Percentiles rank a stretch among this genome's conserved stretches.
phyloP scores from a whole-genome alignment of 1,139 yeast species.

The Zygosaccharomyces sapae region DNA sequence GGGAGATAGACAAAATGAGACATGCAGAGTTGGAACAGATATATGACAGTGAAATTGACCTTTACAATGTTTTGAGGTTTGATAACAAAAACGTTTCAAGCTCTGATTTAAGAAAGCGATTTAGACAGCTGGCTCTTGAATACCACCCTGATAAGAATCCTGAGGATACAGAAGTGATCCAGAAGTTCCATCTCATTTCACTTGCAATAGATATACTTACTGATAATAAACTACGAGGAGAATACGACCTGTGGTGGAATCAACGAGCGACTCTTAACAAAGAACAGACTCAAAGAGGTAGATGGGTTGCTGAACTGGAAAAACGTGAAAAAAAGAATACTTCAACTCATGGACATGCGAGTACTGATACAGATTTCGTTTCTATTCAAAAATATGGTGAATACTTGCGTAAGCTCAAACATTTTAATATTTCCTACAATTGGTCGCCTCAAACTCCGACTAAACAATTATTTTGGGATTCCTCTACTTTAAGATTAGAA shows the following conservation, averaged over 20 bases:
- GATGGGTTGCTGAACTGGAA: background rate
- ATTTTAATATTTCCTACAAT: slow-evolving; percentile 25
- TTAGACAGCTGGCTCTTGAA: slow-evolving; percentile 73
- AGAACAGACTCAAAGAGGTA: background rate
- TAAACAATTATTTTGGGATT: slow-evolving; percentile 13
- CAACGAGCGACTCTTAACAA: background rate
- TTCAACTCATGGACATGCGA: background rate
- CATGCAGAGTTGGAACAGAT: slow-evolving; percentile 7
- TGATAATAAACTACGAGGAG: slow-evolving; percentile 50
- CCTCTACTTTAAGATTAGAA: slow-evolving; percentile 20
- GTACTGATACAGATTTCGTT: slow-evolving; percentile 5
- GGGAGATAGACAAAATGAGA: too few relatives aligned
- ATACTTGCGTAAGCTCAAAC: slow-evolving; percentile 26
- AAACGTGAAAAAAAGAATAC: background rate
- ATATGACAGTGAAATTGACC: slow-evolving; percentile 13
- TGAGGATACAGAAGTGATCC: slow-evolving; percentile 59
- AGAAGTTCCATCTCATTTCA: slow-evolving; percentile 54
- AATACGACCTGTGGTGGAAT: slow-evolving; percentile 44
- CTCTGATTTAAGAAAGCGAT: slow-evolving; percentile 71
- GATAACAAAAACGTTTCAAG: slow-evolving; percentile 7
- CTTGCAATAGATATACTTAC: slow-evolving; percentile 59
- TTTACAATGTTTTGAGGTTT: slow-evolving; percentile 24
- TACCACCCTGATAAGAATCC: slow-evolving; percentile 96
- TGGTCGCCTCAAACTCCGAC: slow-evolving; percentile 19
- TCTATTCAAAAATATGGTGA: slow-evolving; percentile 30